These are phyloP conservation scores for Vinca minor DNA, from an alignment of 257 asterid species.

Conservation along the genomic window DNA sequence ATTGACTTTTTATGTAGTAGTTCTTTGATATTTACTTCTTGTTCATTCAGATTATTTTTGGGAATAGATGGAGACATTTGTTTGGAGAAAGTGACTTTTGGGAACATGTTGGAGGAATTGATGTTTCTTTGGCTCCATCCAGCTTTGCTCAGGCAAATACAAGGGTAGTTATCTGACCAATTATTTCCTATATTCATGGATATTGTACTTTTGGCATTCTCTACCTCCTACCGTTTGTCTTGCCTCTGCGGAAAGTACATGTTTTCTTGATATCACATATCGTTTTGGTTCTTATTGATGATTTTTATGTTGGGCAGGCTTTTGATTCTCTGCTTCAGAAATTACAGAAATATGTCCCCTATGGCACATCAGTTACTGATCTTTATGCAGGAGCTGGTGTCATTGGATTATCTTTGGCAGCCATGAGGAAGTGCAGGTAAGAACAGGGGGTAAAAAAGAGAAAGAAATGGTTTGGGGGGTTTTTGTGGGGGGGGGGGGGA, in stretches of 20 bases:
- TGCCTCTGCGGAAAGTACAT: neutral
- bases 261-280: neutral
- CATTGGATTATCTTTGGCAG: conserved; percentile 84
- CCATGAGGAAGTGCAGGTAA: conserved; percentile 78
- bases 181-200: neutral
- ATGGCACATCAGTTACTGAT: conserved; percentile 84
- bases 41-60: conserved; percentile 64
- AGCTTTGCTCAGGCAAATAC: conserved; percentile 97
- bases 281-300: conserved; percentile 5
- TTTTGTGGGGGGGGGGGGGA: conserved; percentile 2
- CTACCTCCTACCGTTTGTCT: neutral
- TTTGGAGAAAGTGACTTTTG: conserved; percentile 88
- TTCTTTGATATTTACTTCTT: conserved; percentile 17
- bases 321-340: conserved; percentile 74
- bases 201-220: neutral
- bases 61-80: conserved; percentile 87
- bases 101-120: conserved; percentile 97
- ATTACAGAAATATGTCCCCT: conserved; percentile 69
- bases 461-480: no score
- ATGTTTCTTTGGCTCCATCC: conserved; percentile 73
- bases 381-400: conserved; percentile 98
- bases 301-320: conserved; percentile 46
- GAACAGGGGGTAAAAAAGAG: neutral
- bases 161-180: conserved; percentile 41
- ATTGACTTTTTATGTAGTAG: neutral